Evolutionary conservation across 441 rosid species (phyloP).

Genomic region (Syzygium malaccense): DNA sequence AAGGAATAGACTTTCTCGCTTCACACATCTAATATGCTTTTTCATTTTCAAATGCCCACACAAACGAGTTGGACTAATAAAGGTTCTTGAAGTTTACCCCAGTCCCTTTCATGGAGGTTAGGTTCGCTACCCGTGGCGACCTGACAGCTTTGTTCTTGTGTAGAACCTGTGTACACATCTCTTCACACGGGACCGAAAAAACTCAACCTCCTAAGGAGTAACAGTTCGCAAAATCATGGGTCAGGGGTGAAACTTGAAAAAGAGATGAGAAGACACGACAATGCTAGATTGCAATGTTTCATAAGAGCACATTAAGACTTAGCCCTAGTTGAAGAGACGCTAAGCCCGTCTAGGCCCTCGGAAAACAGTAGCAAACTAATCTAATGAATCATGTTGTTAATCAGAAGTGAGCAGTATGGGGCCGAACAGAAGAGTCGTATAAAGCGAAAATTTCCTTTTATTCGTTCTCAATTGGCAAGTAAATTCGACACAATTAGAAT

Average conservation of each 20-base stretch:
- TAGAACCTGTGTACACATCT: not conserved
- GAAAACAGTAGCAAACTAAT: not conserved
- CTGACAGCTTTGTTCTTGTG: not conserved
- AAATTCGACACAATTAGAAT: conserved; percentile 35
- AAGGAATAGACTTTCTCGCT: not conserved
- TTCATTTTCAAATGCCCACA: not conserved
- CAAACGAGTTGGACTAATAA: not conserved
- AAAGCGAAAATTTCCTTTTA: conserved; percentile 23
- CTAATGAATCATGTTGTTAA: not conserved
- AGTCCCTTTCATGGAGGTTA: not conserved
- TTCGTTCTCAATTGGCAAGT: conserved; percentile 36
- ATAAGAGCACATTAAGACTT: not conserved
- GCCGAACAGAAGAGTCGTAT: not conserved
- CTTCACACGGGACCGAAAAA: not conserved
- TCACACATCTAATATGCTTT: not conserved
- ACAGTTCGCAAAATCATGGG: not conserved
- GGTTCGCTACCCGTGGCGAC: not conserved
- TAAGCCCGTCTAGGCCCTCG: not conserved
- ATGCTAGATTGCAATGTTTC: not conserved
- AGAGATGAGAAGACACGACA: not conserved
- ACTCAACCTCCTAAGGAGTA: not conserved
- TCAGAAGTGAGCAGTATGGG: not conserved
- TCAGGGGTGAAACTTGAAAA: not conserved
- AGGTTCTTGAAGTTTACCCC: not conserved
- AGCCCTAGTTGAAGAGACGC: not conserved